These are phyloP conservation scores for Russula emetica DNA, from an alignment of 768 basidiomycete genomes.

Conservation along the genomic window DNA sequence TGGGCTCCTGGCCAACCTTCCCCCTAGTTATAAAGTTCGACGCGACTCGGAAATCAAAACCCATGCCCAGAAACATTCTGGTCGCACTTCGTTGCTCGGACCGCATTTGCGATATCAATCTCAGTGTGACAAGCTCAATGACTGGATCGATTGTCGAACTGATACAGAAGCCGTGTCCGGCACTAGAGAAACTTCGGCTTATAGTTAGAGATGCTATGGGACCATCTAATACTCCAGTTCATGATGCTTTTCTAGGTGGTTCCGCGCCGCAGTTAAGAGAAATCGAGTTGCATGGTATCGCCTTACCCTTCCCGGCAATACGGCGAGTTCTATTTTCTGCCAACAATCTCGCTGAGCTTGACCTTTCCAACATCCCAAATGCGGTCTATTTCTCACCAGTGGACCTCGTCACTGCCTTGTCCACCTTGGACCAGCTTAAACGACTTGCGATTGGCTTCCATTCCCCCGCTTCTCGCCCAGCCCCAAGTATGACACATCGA, in stretches of 20 bases:
- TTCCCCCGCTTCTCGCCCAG: background rate
- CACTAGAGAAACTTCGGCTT: constrained; percentile 5
- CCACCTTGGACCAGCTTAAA: background rate
- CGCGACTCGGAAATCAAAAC: background rate
- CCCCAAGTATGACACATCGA: background rate
- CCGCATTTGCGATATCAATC: background rate
- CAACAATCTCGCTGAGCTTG: background rate
- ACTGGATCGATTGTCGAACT: constrained; percentile 31
- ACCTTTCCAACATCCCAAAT: background rate
- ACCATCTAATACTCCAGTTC: constrained; percentile 30
- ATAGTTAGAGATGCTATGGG: constrained; percentile 35
- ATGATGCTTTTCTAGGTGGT: background rate
- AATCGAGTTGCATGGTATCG: background rate
- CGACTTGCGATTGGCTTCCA: background rate
- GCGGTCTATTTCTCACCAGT: constrained; percentile 1
- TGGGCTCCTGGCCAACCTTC: constrained; percentile 1
- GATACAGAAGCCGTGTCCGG: constrained; percentile 30
- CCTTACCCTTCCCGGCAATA: constrained; percentile 3
- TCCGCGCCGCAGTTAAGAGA: constrained; percentile 1
- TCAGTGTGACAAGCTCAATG: background rate
- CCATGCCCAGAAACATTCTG: background rate
- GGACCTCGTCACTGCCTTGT: background rate
- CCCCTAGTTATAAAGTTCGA: background rate
- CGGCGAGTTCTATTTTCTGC: constrained; percentile 11
- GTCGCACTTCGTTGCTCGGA: background rate